Conservation (phyloP, 2,329 filamentous ascomycete species). For the Hypoxylon rubiginosum region DNA sequence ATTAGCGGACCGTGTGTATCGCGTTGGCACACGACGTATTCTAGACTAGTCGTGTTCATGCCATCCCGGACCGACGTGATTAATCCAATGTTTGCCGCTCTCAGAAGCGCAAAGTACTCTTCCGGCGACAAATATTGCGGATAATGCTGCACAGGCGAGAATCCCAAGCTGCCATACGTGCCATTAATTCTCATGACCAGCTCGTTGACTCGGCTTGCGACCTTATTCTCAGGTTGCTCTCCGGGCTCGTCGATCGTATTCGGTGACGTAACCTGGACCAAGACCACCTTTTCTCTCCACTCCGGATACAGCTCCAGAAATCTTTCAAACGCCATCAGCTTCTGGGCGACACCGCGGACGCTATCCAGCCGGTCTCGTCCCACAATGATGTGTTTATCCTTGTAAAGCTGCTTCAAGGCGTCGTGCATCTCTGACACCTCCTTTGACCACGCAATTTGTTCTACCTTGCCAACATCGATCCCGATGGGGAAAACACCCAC, state of each 20-base stretch:
- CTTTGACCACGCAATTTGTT: conserved; percentile 79
- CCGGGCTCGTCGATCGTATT: conserved; percentile 83
- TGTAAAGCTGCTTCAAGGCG: conserved; percentile 81
- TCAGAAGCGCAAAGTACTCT: conserved; percentile 95
- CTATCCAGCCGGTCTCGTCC: conserved; percentile 94
- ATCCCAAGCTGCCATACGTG: conserved; percentile 86
- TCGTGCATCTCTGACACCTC: conserved; percentile 78
- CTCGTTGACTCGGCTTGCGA: conserved; percentile 90
- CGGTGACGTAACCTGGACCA: conserved; percentile 95
- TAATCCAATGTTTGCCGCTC: conserved; percentile 89
- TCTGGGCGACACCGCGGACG: conserved; percentile 93
- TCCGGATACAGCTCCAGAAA: conserved; percentile 92
- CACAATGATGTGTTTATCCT: conserved; percentile 94
- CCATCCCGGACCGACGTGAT: conserved; percentile 97
- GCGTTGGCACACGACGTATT: conserved; percentile 94
- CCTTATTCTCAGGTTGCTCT: conserved; percentile 82
- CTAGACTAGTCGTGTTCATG: conserved; percentile 97
- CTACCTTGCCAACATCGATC: conserved; percentile 87
- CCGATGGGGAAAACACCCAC: conserved; percentile 96
- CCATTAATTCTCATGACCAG: conserved; percentile 94
- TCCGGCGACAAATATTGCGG: conserved; percentile 90
- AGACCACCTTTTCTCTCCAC: conserved; percentile 90
- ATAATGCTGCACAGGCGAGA: conserved; percentile 93
- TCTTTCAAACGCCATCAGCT: conserved; percentile 92
- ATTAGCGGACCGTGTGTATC: conserved; percentile 89